phyloP scores from a whole-genome alignment of 139 green algal genomes.

The Spirogloea muscicola region DNA sequence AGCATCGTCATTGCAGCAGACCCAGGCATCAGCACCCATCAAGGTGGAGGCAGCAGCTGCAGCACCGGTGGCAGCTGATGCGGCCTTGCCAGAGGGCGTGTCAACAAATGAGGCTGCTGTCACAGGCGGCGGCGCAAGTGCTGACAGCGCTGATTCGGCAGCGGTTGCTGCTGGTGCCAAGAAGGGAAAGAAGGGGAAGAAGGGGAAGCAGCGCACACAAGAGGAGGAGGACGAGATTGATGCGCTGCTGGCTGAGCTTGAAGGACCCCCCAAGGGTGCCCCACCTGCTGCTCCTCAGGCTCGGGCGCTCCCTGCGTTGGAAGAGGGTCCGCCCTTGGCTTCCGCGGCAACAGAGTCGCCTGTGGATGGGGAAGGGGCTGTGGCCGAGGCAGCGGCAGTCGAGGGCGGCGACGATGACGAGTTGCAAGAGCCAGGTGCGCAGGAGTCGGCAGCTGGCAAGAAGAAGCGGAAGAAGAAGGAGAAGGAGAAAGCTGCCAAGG shows the following conservation, averaged over 20 bases:
- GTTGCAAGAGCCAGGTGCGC: neutral
- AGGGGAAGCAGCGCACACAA: conserved; percentile 6
- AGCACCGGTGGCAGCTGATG: neutral
- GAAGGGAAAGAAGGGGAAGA: conserved; percentile 67
- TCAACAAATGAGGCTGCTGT: neutral
- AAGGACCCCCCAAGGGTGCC: conserved; percentile 44
- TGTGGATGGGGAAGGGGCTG: neutral
- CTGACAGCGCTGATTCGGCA: neutral
- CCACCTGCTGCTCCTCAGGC: conserved; percentile 12
- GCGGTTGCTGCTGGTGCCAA: neutral
- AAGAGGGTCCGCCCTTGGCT: too few relatives aligned
- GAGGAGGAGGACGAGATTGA: conserved; percentile 38
- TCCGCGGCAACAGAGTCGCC: neutral
- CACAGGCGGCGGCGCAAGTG: neutral
- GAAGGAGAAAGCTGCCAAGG: conserved; percentile 55
- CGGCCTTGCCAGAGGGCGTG: neutral
- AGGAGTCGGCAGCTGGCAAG: conserved; percentile 21
- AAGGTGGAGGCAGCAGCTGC: neutral
- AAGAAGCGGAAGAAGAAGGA: conserved; percentile 67
- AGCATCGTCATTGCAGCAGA: too few relatives aligned
- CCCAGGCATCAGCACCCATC: too few relatives aligned
- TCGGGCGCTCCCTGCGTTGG: too few relatives aligned
- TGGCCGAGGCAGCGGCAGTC: neutral
- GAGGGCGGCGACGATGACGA: conserved; percentile 6
- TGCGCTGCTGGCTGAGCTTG: conserved; percentile 15